Conservation (phyloP, 2,329 filamentous ascomycete genomes). For the Fusarium succisae region DNA sequence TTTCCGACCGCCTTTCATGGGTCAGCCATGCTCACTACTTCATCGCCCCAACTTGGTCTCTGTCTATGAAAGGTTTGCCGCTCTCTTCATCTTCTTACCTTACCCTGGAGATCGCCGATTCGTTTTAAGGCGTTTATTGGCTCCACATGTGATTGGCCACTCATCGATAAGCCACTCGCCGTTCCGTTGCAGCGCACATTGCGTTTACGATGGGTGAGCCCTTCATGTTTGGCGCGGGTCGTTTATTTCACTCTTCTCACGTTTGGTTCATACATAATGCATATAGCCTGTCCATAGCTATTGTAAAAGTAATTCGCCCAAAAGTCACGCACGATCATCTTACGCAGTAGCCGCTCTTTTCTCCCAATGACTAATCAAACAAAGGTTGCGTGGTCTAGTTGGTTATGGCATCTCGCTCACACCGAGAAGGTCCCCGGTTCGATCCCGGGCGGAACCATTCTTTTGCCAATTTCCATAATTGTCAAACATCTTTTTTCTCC, state of each 20-base stretch:
- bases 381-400: conserved; percentile 24
- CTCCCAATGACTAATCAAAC: not conserved
- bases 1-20: fast-evolving
- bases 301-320: fast-evolving
- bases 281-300: not conserved
- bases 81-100: too few species aligned
- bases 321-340: not conserved
- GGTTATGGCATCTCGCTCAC: conserved; percentile 32
- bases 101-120: not conserved
- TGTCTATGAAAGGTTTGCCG: fast-evolving
- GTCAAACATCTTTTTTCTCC: not conserved
- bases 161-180: too few species aligned
- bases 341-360: fast-evolving
- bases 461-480: not conserved
- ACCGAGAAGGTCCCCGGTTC: conserved; percentile 30
- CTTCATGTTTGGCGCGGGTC: too few species aligned
- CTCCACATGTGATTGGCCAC: too few species aligned
- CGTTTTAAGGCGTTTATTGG: too few species aligned
- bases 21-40: too few species aligned
- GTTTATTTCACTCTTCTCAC: too few species aligned
- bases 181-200: not conserved
- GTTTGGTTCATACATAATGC: fast-evolving
- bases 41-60: not conserved
- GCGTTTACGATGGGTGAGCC: too few species aligned
- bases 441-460: conserved; percentile 22